These are phyloP conservation scores for Calonectria hawksworthii DNA, from an alignment of 2,329 filamentous ascomycete genomes.

Conservation along the genomic window DNA sequence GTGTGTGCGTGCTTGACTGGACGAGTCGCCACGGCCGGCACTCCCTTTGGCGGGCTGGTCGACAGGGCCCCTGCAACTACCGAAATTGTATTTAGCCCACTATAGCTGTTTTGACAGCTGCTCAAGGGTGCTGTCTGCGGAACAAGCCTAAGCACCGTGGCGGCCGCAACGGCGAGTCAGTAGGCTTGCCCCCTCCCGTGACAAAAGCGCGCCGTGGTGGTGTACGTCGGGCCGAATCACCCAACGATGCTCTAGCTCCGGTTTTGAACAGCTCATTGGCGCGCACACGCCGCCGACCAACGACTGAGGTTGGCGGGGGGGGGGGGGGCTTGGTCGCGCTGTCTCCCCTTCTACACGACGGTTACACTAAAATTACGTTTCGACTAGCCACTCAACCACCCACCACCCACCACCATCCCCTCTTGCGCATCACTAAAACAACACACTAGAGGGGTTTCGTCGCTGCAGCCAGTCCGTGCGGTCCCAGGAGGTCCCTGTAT, in stretches of 20 bases:
- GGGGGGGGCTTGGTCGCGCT: not conserved
- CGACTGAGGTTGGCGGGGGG: not conserved
- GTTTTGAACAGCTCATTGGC: not conserved
- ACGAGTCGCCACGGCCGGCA: not conserved
- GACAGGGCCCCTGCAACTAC: not conserved
- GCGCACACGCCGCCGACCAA: not conserved
- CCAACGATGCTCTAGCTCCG: not conserved
- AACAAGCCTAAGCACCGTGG: not conserved
- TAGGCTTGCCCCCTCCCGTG: not conserved
- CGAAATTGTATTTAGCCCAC: conserved; percentile 5
- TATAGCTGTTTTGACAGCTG: not conserved
- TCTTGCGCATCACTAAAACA: not conserved
- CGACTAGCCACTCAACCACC: not conserved
- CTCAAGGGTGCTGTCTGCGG: not conserved
- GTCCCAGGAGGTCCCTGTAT: not conserved
- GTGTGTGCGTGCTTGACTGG: not conserved
- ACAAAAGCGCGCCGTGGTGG: not conserved
- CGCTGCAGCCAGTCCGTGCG: not conserved
- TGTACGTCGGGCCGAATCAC: conserved; percentile 1
- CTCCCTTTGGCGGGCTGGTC: not conserved
- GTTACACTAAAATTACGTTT: conserved; percentile 1
- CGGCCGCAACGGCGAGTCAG: not conserved
- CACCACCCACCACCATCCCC: too few relatives aligned
- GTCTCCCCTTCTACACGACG: not conserved
- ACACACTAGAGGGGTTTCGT: conserved; percentile 1